Conservation (phyloP, 441 rosid species). For the Arabidopsis hybrid region DNA sequence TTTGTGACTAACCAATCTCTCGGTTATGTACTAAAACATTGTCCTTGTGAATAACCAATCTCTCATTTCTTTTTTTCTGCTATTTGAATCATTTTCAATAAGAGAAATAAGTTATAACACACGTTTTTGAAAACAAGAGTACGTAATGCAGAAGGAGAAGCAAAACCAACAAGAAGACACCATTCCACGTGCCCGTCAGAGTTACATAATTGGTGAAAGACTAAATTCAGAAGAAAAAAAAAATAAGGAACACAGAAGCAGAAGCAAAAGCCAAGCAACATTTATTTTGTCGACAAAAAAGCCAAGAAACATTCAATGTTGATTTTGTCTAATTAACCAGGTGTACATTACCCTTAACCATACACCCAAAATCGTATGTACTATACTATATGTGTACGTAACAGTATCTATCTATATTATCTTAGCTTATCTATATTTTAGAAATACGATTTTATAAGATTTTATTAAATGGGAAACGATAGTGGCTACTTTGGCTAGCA, state of each 20-base stretch:
- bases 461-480: no score
- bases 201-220: no score
- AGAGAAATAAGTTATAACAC: background rate
- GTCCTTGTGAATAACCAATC: background rate
- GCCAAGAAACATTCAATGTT: constrained; percentile 33
- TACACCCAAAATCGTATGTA: background rate
- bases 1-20: background rate
- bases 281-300: constrained; percentile 3
- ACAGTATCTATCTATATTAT: background rate
- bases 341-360: background rate
- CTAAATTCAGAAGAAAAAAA: no score
- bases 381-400: constrained; percentile 9
- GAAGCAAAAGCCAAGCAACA: constrained; percentile 4
- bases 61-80: background rate
- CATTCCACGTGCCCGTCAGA: no score
- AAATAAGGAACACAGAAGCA: background rate
- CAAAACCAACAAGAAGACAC: no score
- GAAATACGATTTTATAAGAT: background rate
- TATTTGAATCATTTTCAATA: background rate
- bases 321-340: constrained; percentile 4
- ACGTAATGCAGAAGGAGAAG: background rate
- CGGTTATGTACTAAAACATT: background rate
- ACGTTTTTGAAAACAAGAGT: background rate
- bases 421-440: background rate
- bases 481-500: no score